phyloP scores from a whole-genome alignment of 148 eudicot genomes.

The Euryodendron excelsum region DNA sequence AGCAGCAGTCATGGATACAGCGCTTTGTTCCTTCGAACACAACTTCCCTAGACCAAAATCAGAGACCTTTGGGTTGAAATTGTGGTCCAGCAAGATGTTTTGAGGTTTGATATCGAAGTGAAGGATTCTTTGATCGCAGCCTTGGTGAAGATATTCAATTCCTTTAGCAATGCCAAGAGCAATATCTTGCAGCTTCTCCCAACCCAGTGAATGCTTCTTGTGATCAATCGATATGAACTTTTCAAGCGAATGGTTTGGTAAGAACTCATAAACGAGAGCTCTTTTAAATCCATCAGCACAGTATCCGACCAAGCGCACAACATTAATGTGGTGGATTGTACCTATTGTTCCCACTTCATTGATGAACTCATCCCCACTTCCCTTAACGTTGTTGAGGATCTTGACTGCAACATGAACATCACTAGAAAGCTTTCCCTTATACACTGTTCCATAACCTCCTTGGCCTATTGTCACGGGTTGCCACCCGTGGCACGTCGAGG shows the following conservation, averaged over 20 bases:
- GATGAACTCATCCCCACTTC: conserved; percentile 4
- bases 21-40: conserved; percentile 19
- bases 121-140: conserved; percentile 24
- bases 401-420: background rate
- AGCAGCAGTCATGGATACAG: conserved; percentile 19
- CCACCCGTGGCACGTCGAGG: no score
- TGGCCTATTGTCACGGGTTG: no score
- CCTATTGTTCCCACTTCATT: conserved; percentile 17
- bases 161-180: conserved; percentile 26
- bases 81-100: conserved; percentile 22
- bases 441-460: background rate
- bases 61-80: conserved; percentile 23
- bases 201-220: conserved; percentile 13
- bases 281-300: conserved; percentile 22
- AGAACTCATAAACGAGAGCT: conserved; percentile 13
- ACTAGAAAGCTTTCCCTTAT: background rate
- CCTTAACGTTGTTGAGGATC: background rate
- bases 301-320: conserved; percentile 10
- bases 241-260: conserved; percentile 22
- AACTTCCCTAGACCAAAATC: conserved; percentile 24
- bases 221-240: conserved; percentile 10
- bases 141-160: conserved; percentile 25
- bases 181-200: conserved; percentile 31
- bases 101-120: conserved; percentile 30
- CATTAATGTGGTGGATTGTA: conserved; percentile 16